These are phyloP conservation scores for Xanthoparmelia taractica DNA, from an alignment of 495 filamentous ascomycete genomes.

Conservation along the genomic window DNA sequence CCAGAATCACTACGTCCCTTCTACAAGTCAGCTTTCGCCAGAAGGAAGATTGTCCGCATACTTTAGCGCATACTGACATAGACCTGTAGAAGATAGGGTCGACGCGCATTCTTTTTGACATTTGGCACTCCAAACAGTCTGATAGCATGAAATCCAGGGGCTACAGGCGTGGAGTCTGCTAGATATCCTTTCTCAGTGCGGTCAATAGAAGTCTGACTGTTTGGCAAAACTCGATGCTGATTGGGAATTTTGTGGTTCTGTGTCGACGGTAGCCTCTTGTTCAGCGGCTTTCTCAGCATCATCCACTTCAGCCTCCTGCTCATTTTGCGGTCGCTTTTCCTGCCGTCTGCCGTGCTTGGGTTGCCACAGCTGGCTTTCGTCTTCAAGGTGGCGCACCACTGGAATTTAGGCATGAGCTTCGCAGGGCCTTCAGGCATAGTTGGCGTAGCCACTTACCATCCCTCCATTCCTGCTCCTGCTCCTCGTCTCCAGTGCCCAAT, in stretches of 20 bases:
- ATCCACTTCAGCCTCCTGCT: slow-evolving; percentile 15
- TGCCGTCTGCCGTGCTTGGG: slow-evolving; percentile 30
- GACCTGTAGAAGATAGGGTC: not conserved
- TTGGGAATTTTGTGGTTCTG: not conserved
- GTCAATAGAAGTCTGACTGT: slow-evolving; percentile 10
- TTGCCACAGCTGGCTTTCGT: slow-evolving; percentile 61
- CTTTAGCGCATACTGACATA: not conserved
- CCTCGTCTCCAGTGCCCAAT: slow-evolving; percentile 70
- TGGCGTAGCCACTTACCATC: slow-evolving; percentile 48
- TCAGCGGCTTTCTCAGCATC: slow-evolving; percentile 1
- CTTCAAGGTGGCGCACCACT: slow-evolving; percentile 76
- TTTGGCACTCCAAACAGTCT: not conserved
- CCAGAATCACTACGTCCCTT: not conserved
- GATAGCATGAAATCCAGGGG: not conserved
- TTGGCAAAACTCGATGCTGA: not conserved
- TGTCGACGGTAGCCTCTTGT: not conserved
- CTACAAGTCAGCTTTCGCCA: not conserved
- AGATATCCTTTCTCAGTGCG: not conserved
- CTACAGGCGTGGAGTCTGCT: not conserved
- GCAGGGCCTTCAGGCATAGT: slow-evolving; percentile 3
- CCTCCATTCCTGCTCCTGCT: slow-evolving; percentile 80
- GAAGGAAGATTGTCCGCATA: not conserved
- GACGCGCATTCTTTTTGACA: not conserved
- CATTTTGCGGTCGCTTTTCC: slow-evolving; percentile 27
- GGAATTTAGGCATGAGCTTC: slow-evolving; percentile 18